Evolutionary conservation across 805 yeast species (phyloP), one percentile per base, ranked within the genome.

Genomic region (Hanseniaspora thailandica): DNA sequence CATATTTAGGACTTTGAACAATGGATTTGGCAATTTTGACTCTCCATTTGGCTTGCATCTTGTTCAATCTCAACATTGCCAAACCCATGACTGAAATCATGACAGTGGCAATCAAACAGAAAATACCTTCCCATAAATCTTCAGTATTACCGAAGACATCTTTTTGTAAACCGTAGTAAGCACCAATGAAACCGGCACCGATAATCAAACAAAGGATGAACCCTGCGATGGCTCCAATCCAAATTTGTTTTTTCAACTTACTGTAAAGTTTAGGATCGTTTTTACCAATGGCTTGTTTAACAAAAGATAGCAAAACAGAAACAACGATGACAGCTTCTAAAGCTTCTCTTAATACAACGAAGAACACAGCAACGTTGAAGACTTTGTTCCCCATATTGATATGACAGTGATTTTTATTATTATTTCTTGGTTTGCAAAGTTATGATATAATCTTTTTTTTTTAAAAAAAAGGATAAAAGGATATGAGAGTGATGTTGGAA

Each of bases 21-120:
- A 89, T 71, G 9, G 96, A 90, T 64, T 72, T 76, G 28, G 97
- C 96, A 65, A 90, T 85, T 72, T 90, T 90, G 60, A 88, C 76
- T 74, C 96, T 81, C 98, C 98, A 90, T 72, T 90, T 90, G 60
- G 80, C 90, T 71, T 87, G 88, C 95, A 89, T 86, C 74, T 89
- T 88, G 74, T 89, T 89, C 68, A 90, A 76, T 70, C 97, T 80
- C 64, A 90, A 77, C 96, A 90, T 86, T 55, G 97, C 95, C 63
- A 90, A 77, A 67, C 98, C 97, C 97, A 90, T 89, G 61, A 84
- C 61, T 12, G 96, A 78, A 64, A 90, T 90, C 79, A 90, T 78
- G 45, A 86, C 71, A 0, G 95, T 79, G 2, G 97, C 98, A 67
- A 90, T 81, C 59, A 90, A 71, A 70, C 94, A 86, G 66, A 90